Conservation (phyloP, 2,329 filamentous ascomycete genomes). For the Beauveria sp. region DNA sequence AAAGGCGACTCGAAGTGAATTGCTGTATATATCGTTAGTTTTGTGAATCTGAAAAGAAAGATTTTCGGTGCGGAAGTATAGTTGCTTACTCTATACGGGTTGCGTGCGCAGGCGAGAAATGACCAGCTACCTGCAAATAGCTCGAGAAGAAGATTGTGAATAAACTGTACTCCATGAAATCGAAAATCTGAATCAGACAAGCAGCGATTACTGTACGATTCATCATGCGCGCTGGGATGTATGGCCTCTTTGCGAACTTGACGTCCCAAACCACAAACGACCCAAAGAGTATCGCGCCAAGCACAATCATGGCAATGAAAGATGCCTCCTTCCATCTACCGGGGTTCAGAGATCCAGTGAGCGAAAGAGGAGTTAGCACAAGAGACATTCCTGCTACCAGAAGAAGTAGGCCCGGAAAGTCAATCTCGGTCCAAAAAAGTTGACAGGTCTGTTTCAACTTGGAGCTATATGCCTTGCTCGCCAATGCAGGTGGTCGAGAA, state of each 20-base stretch:
- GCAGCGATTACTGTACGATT: conserved; percentile 32
- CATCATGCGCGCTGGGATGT: conserved; percentile 31
- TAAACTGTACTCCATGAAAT: conserved; percentile 30
- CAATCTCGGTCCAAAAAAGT: conserved; percentile 25
- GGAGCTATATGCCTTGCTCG: not conserved
- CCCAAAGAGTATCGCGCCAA: conserved; percentile 20
- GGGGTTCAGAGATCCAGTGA: conserved; percentile 28
- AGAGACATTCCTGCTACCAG: conserved; percentile 27
- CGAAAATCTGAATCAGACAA: conserved; percentile 27
- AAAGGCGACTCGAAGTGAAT: conserved; percentile 26
- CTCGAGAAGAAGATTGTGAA: conserved; percentile 34
- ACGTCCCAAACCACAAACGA: conserved; percentile 29
- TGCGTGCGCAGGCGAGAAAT: conserved; percentile 28
- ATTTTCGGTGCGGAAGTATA: no score
- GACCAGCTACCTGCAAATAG: conserved; percentile 31
- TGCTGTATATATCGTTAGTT: conserved; percentile 13
- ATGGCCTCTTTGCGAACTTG: conserved; percentile 28
- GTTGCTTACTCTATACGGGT: conserved; percentile 28
- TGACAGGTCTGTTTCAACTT: conserved; percentile 15
- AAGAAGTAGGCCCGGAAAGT: conserved; percentile 26
- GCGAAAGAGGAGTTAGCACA: conserved; percentile 27
- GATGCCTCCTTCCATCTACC: conserved; percentile 23
- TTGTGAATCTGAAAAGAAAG: rapidly evolving
- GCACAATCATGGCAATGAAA: conserved; percentile 29
- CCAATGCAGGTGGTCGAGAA: not conserved